phyloP scores from a whole-genome alignment of 768 basidiomycete species.

The Macrolepiota albuminosa region DNA sequence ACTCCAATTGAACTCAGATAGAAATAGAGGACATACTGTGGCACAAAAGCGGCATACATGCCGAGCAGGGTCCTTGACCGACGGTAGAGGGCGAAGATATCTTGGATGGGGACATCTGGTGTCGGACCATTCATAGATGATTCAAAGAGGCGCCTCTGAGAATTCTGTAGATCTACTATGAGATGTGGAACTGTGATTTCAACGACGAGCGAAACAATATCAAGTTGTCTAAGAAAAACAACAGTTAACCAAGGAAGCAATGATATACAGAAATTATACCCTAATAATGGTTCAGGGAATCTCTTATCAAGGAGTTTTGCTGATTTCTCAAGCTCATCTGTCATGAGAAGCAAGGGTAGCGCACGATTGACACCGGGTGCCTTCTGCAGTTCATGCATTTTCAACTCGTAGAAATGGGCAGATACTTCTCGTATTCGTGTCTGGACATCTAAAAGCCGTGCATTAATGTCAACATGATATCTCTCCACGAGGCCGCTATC shows the following conservation, averaged over 20 bases:
- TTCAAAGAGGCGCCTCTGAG: conserved; percentile 72
- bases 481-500: conserved; percentile 67
- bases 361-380: conserved; percentile 79
- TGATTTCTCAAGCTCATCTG: conserved; percentile 84
- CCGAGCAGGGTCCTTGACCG: conserved; percentile 66
- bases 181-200: conserved; percentile 64
- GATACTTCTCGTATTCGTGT: conserved; percentile 59
- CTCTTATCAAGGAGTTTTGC: conserved; percentile 82
- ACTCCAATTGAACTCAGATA: not conserved
- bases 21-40: conserved; percentile 48
- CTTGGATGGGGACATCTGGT: conserved; percentile 84
- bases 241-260: conserved; percentile 1
- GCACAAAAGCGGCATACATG: conserved; percentile 82
- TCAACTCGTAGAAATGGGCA: conserved; percentile 55
- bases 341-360: conserved; percentile 76
- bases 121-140: conserved; percentile 84
- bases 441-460: conserved; percentile 64
- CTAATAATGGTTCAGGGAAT: conserved; percentile 79
- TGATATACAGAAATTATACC: conserved; percentile 38
- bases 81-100: conserved; percentile 84
- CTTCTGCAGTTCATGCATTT: conserved; percentile 58
- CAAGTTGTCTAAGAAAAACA: conserved; percentile 46
- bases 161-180: conserved; percentile 59
- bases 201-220: conserved; percentile 72
- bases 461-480: conserved; percentile 67